These are phyloP conservation scores for Lactarius hengduanensis DNA, from an alignment of 768 basidiomycete genomes.

Conservation along the genomic window DNA sequence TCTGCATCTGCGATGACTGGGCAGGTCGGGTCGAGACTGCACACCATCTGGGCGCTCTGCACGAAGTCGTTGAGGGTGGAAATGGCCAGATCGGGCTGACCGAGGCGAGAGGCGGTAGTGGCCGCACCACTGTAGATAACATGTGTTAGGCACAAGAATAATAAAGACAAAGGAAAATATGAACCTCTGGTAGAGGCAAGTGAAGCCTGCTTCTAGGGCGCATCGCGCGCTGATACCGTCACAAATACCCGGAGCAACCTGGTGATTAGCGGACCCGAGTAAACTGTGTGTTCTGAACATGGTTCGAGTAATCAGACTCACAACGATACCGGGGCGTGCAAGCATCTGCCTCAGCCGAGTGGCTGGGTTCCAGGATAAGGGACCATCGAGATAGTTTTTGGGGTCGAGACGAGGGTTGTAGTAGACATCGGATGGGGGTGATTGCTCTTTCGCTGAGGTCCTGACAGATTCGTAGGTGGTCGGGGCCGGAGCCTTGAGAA, in stretches of 20 bases:
- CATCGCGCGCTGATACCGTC: conserved; percentile 80
- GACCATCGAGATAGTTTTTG: conserved; percentile 64
- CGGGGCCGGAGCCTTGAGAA: not conserved
- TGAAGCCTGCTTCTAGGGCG: conserved; percentile 76
- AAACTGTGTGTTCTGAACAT: not conserved
- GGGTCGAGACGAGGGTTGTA: conserved; percentile 70
- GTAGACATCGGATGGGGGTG: conserved; percentile 39
- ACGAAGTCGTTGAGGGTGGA: conserved; percentile 78
- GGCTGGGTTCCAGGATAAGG: conserved; percentile 63
- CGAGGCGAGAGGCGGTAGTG: conserved; percentile 75
- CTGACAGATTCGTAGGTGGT: not conserved
- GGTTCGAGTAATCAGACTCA: conserved; percentile 38
- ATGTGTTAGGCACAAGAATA: not conserved
- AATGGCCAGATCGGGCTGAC: conserved; percentile 77
- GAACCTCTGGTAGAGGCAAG: conserved; percentile 74
- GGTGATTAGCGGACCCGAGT: conserved; percentile 1
- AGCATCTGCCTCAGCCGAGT: conserved; percentile 61
- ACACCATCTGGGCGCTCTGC: conserved; percentile 70
- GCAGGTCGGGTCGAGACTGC: conserved; percentile 57
- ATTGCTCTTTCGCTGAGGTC: not conserved
- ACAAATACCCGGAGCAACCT: conserved; percentile 78
- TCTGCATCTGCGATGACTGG: conserved; percentile 82
- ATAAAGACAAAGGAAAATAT: not conserved
- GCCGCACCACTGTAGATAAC: conserved; percentile 57
- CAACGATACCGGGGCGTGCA: conserved; percentile 70